Percentiles rank a stretch among this genome's conserved stretches.
These are phyloP conservation scores for Paraurostyla sp. DNA, from an alignment of 73 alveolate species.

Conservation along the genomic window DNA sequence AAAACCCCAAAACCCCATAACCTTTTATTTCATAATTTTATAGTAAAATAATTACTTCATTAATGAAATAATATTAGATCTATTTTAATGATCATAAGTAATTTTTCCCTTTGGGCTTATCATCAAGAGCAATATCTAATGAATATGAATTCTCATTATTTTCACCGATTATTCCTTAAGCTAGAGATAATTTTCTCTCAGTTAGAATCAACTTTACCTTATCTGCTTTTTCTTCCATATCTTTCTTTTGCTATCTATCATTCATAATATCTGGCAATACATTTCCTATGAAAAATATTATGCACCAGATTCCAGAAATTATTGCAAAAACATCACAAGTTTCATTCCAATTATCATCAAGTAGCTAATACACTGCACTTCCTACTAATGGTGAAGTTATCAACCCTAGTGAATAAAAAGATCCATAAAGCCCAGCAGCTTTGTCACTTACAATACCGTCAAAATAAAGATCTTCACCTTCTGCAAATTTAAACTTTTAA, in stretches of 20 bases:
- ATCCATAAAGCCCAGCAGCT: constrained; percentile 55
- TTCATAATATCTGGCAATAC: constrained; percentile 34
- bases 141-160: too few species aligned
- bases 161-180: too few species aligned
- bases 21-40: too few species aligned
- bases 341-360: not conserved
- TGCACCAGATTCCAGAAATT: not conserved
- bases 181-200: too few species aligned
- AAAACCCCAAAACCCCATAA: too few species aligned
- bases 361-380: constrained; percentile 12
- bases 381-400: constrained; percentile 41
- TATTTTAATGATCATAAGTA: too few species aligned
- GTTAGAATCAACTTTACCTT: too few species aligned
- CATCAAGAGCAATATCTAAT: too few species aligned
- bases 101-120: too few species aligned
- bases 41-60: too few species aligned
- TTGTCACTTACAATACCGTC: constrained; percentile 52
- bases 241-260: constrained; percentile 11
- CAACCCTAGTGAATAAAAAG: constrained; percentile 42
- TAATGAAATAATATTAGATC: too few species aligned
- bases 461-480: constrained; percentile 25
- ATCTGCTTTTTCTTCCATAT: not conserved
- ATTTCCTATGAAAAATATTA: constrained; percentile 26
- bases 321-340: constrained; percentile 45
- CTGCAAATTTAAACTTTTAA: not conserved